Evolutionary conservation across 345 rosid species (phyloP).

Genomic region (Eutrema japonicum): DNA sequence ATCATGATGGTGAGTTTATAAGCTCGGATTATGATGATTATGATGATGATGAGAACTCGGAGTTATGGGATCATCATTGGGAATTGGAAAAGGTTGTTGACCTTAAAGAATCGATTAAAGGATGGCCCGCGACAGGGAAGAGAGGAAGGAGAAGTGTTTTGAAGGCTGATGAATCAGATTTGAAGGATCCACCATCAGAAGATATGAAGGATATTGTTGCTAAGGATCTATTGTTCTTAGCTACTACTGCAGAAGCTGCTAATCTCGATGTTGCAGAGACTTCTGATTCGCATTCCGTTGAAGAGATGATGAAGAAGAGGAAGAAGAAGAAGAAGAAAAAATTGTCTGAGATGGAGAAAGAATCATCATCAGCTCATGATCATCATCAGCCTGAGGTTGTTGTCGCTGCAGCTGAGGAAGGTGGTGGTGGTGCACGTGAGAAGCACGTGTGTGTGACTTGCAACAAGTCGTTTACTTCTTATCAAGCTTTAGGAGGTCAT

Average conservation of each 20-base stretch:
- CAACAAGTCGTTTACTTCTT: conserved; percentile 50
- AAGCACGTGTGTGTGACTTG: conserved; percentile 48
- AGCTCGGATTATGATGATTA: conserved; percentile 33
- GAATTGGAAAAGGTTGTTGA: conserved; percentile 31
- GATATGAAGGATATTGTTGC: conserved; percentile 36
- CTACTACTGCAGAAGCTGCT: conserved; percentile 37
- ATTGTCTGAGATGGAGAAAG: conserved; percentile 49
- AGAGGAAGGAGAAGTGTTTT: conserved; percentile 44
- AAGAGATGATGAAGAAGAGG: conserved; percentile 21
- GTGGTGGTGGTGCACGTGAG: conserved; percentile 20
- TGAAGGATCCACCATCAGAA: conserved; percentile 24
- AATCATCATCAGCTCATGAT: conserved; percentile 21
- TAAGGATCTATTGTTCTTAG: conserved; percentile 44
- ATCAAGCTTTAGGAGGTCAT: conserved; percentile 64
- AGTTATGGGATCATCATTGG: conserved; percentile 24
- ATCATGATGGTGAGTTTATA: conserved; percentile 32
- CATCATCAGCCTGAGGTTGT: conserved; percentile 17
- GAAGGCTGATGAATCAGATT: conserved; percentile 35
- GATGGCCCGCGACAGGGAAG: conserved; percentile 48
- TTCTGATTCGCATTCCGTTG: conserved; percentile 2
- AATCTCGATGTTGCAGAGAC: neutral
- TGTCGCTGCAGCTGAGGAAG: conserved; percentile 22
- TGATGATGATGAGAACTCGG: conserved; percentile 34
- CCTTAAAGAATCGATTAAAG: conserved; percentile 41
- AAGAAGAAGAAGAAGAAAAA: conserved; percentile 43